These are phyloP conservation scores for Gracilaria gracilis DNA, from an alignment of 23 red algal genomes.

Conservation along the genomic window DNA sequence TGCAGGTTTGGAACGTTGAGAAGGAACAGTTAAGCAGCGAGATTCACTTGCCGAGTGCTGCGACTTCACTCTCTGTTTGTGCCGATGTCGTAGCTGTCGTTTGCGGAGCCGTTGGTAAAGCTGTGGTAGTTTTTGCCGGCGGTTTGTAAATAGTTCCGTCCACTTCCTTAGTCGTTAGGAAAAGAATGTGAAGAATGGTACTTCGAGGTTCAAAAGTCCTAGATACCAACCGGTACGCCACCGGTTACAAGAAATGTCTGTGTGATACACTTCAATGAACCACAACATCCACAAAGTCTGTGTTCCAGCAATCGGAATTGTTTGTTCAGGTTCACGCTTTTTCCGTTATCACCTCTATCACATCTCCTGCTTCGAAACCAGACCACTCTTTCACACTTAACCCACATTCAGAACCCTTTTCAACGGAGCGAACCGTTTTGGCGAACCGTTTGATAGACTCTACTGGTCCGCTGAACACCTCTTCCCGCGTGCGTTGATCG, in stretches of 20 bases:
- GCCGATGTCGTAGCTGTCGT: constrained; percentile 38
- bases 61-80: constrained; percentile 40
- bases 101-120: constrained; percentile 42
- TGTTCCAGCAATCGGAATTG: too few species aligned
- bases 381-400: constrained; percentile 69
- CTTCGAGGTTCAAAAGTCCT: too few species aligned
- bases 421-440: constrained; percentile 67
- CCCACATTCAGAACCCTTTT: constrained; percentile 83
- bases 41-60: constrained; percentile 14
- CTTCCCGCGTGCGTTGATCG: constrained; percentile 6
- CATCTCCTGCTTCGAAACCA: constrained; percentile 65
- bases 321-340: background rate
- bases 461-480: constrained; percentile 43
- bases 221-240: too few species aligned
- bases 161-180: background rate
- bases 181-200: background rate
- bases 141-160: background rate
- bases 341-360: constrained; percentile 49
- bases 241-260: too few species aligned
- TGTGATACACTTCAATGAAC: too few species aligned
- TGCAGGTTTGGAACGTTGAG: constrained; percentile 43
- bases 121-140: constrained; percentile 34
- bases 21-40: constrained; percentile 4
- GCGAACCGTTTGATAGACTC: constrained; percentile 69
- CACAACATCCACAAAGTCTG: too few species aligned